phyloP scores from a whole-genome alignment of 192 early-diverging fungal genomes.

The Geranomyces michiganensis region DNA sequence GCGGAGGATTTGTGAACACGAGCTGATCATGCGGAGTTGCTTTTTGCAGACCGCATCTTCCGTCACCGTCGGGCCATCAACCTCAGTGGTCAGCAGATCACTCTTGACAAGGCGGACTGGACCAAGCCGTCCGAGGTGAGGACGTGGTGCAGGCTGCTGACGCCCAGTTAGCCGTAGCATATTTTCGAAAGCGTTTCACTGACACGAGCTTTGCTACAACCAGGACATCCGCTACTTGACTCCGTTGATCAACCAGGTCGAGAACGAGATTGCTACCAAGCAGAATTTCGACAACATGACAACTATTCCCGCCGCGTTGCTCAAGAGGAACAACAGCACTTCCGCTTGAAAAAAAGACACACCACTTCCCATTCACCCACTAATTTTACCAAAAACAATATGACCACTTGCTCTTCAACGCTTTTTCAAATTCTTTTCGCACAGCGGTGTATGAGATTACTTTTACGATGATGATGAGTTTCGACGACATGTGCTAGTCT shows the following conservation, averaged over 20 bases:
- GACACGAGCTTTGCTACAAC: too few species aligned
- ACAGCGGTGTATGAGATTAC: too few species aligned
- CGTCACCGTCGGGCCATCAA: constrained; percentile 81
- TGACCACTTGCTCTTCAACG: too few species aligned
- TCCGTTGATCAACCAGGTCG: constrained; percentile 79
- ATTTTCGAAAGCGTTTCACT: not conserved
- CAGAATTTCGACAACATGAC: constrained; percentile 47
- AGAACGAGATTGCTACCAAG: constrained; percentile 69
- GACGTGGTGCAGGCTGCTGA: not conserved
- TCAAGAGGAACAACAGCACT: constrained; percentile 44
- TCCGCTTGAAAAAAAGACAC: constrained; percentile 6
- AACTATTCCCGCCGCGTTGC: constrained; percentile 43
- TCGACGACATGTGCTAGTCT: too few species aligned
- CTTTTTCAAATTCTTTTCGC: too few species aligned
- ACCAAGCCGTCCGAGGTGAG: constrained; percentile 76
- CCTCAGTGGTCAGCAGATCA: constrained; percentile 69
- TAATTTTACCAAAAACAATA: too few species aligned
- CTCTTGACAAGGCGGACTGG: constrained; percentile 71
- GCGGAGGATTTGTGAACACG: too few species aligned
- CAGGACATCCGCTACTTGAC: constrained; percentile 84
- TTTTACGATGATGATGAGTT: too few species aligned
- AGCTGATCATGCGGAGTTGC: not conserved
- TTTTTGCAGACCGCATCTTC: constrained; percentile 64
- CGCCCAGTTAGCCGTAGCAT: not conserved
- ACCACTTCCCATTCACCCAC: not conserved